Percentiles rank a stretch among this genome's conserved stretches.
Conservation (phyloP, 78 protist genomes). For the Dictyostelium capitatum region DNA sequence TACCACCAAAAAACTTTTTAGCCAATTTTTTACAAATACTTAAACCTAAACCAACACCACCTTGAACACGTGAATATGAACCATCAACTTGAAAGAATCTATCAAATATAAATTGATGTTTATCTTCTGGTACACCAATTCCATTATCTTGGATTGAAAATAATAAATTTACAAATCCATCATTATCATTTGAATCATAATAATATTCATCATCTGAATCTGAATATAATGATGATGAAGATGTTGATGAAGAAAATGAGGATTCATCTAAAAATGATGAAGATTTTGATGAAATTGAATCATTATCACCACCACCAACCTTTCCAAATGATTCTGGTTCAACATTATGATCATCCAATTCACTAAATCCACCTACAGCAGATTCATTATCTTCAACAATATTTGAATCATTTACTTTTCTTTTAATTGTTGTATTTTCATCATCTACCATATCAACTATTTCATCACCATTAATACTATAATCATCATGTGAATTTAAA, state of each 20-base stretch:
- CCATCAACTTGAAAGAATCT: constrained; percentile 66
- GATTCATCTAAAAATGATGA: too few species aligned
- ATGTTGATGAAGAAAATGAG: background rate
- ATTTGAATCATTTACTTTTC: background rate
- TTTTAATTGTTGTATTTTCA: background rate
- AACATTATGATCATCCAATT: background rate
- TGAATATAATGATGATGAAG: background rate
- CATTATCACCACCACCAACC: background rate
- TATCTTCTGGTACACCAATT: constrained; percentile 59
- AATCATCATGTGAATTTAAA: constrained; percentile 18
- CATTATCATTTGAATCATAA: background rate
- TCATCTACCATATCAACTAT: background rate
- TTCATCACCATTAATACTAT: background rate
- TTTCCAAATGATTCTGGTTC: too few species aligned
- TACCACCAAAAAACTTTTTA: constrained; percentile 20
- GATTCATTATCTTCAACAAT: background rate
- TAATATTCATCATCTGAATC: background rate
- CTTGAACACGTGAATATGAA: constrained; percentile 26
- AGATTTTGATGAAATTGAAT: too few species aligned
- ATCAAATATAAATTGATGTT: constrained; percentile 53
- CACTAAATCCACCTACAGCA: constrained; percentile 5
- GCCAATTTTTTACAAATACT: constrained; percentile 36
- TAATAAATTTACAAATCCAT: background rate
- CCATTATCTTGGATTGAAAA: constrained; percentile 67
- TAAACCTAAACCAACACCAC: constrained; percentile 78